Base-by-base conservation (phyloP, 139 green algal genomes). In the Chlorella vulgaris region DNA sequence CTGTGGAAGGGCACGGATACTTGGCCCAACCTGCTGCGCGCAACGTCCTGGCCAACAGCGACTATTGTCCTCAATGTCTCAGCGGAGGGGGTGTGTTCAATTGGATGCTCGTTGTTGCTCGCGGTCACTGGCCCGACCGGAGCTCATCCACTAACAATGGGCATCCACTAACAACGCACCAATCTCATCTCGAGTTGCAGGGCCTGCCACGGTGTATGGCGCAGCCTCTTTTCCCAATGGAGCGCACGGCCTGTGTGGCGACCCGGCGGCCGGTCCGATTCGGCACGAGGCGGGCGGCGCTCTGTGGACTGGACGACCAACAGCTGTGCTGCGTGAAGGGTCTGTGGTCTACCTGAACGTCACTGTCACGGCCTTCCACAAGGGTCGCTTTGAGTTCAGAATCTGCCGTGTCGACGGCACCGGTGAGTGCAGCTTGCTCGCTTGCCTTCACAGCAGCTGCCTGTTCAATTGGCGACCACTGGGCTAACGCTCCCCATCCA, bases 331-430 rank as follows among this genome's bases (percentile, higher is more conserved):
- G 65, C 69, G 29, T 1, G 63, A 82, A 40, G 86, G 86, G 18
- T 55, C 81, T n/a, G 74, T 74, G 1, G 39, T 84, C 5, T 66
- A 88, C 62, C 21, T 90, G 5, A 62, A 81, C 0, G 31, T 85
- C 6, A n/a, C 78, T 7, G 39, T 90, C 50, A 89, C 74, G 19
- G 84, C 86, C 10, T 80, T 85, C 81, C 86, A 90, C 78, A 88
- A 81, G 69, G 86, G 86, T 29, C 69, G 76, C n/a, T 83, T 90
- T 15, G 38, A 38, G 21, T 81, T 90, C 40, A 61, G 79, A 22
- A 62, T 88, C 55, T 88, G 84, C 82, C 39, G 58, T 1, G 69
- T 83, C 31, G 8, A 29, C 13, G 75, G 71, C 35, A 68, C 29
- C 1, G 62, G 62, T 69, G 31, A 35, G 62, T 39, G 58, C 28